These are phyloP conservation scores for Pythium vanterpoolii DNA, from an alignment of 352 stramenopile genomes.

Conservation along the genomic window DNA sequence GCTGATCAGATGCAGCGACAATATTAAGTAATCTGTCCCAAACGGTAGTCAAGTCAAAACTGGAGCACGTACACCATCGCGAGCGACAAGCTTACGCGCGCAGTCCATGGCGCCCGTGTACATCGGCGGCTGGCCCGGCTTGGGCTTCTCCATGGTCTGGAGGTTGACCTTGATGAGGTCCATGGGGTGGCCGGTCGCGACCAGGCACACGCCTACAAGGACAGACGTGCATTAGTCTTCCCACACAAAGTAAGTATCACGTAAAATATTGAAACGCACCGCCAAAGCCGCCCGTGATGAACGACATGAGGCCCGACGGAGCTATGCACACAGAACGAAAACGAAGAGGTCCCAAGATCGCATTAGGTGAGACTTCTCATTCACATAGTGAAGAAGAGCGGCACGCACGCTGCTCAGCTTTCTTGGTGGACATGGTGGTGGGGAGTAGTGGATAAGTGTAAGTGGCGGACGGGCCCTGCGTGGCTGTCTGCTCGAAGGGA, in stretches of 20 bases:
- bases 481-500: constrained; percentile 21
- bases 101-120: constrained; percentile 89
- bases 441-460: neutral
- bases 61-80: constrained; percentile 81
- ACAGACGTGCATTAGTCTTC: neutral
- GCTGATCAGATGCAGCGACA: constrained; percentile 22
- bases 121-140: constrained; percentile 57
- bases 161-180: constrained; percentile 96
- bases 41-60: neutral
- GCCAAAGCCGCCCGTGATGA: constrained; percentile 92
- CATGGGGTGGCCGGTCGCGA: constrained; percentile 92
- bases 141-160: constrained; percentile 83
- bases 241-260: neutral
- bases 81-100: constrained; percentile 89
- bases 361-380: neutral
- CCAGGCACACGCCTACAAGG: constrained; percentile 79
- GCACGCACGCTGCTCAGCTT: constrained; percentile 22
- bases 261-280: constrained; percentile 37
- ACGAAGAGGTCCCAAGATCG: neutral
- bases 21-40: neutral
- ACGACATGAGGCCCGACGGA: constrained; percentile 89
- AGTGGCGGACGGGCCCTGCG: neutral
- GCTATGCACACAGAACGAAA: constrained; percentile 28
- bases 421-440: constrained; percentile 17
- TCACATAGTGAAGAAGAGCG: neutral